Evolutionary conservation across 2,329 filamentous ascomycete species (phyloP).

Genomic region (Tolypocladium amazonense): DNA sequence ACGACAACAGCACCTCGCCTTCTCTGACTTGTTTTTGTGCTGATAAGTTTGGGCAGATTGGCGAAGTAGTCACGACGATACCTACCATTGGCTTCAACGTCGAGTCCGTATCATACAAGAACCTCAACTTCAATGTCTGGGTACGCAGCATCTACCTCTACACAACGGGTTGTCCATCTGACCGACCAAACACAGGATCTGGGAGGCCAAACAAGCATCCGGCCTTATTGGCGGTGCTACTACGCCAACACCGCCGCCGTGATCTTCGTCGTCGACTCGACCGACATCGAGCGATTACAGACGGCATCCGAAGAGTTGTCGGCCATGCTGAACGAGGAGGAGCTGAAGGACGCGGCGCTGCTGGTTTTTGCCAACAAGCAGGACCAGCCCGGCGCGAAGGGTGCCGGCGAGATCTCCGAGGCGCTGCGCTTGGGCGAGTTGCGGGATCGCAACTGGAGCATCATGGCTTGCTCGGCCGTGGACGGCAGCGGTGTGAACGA

Average conservation of each 20-base stretch:
- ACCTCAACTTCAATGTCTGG: conserved; percentile 98
- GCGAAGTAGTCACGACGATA: conserved; percentile 97
- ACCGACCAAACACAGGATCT: conserved; percentile 52
- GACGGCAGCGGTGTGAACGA: conserved; percentile 91
- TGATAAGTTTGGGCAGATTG: conserved; percentile 51
- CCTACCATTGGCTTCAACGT: conserved; percentile 99
- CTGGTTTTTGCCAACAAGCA: conserved; percentile 99
- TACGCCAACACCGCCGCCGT: conserved; percentile 98
- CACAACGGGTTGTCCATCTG: not conserved
- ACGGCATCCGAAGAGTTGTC: conserved; percentile 88
- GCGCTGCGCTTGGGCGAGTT: conserved; percentile 82
- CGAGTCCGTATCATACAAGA: conserved; percentile 96
- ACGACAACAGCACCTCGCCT: conserved; percentile 4
- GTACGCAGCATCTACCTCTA: conserved; percentile 35
- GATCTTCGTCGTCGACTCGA: conserved; percentile 97
- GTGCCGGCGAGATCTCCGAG: conserved; percentile 92
- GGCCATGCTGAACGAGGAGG: conserved; percentile 95
- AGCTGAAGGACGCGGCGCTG: conserved; percentile 83
- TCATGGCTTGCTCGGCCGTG: conserved; percentile 93
- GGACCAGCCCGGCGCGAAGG: conserved; percentile 93
- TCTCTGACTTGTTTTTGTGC: not conserved
- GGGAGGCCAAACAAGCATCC: conserved; percentile 95
- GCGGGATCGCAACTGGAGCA: conserved; percentile 97
- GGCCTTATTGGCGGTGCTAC: conserved; percentile 98
- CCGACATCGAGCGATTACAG: conserved; percentile 88